Percentiles rank a stretch among this genome's conserved stretches.
Conservation (phyloP, 805 yeast species). For the Wickerhamiella qilinensis region DNA sequence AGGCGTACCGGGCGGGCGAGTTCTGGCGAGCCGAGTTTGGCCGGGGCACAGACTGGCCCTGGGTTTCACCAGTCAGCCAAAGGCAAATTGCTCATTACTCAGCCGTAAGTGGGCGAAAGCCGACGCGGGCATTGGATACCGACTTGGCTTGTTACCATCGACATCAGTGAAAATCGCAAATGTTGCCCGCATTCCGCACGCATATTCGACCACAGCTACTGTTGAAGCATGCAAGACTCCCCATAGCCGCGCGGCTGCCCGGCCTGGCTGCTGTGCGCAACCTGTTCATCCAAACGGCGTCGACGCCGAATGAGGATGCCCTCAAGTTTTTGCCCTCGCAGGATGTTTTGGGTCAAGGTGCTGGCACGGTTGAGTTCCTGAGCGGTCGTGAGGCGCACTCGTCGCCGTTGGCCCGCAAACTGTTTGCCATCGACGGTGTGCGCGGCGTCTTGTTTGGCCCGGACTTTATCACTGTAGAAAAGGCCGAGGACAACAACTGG, state of each 20-base stretch:
- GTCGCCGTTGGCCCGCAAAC: slow-evolving; percentile 62
- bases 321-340: slow-evolving; percentile 68
- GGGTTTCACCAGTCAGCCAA: too few relatives aligned
- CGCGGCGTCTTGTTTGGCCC: slow-evolving; percentile 64
- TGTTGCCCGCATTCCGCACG: too few relatives aligned
- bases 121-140: too few relatives aligned
- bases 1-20: neutral
- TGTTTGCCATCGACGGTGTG: slow-evolving; percentile 64
- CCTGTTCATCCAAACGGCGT: slow-evolving; percentile 53
- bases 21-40: too few relatives aligned
- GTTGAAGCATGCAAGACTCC: neutral
- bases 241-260: neutral
- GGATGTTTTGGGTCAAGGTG: slow-evolving; percentile 44
- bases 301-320: slow-evolving; percentile 79
- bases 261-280: slow-evolving; percentile 3
- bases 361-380: slow-evolving; percentile 50
- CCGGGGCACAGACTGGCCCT: too few relatives aligned
- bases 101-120: too few relatives aligned
- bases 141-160: too few relatives aligned
- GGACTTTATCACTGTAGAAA: slow-evolving; percentile 72
- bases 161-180: too few relatives aligned
- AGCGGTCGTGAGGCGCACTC: slow-evolving; percentile 59
- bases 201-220: too few relatives aligned
- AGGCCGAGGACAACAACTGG: slow-evolving; percentile 45
- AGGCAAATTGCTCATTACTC: too few relatives aligned